A percentile compares a stretch with the other conserved stretches of the same genome.
Evolutionary conservation across 108 stramenopile species (phyloP).

Genomic region (Conticribra weissflogii): DNA sequence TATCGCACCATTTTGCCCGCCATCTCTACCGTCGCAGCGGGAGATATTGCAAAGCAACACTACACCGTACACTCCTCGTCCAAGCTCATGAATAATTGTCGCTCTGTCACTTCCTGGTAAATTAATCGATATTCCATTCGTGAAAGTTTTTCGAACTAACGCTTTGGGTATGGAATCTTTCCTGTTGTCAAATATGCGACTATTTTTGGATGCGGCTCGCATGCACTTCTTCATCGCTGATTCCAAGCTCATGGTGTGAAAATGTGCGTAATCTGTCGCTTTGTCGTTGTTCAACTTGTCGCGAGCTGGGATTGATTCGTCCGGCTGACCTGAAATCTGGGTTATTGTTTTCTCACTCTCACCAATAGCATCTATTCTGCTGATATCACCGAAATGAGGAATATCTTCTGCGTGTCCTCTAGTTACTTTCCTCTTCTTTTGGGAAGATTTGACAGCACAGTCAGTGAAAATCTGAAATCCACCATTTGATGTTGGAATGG

Average conservation of each 20-base stretch:
- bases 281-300: no score
- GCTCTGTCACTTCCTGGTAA: constrained; percentile 50
- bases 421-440: constrained; percentile 31
- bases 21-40: constrained; percentile 14
- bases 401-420: constrained; percentile 5
- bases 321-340: constrained; percentile 23
- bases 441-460: constrained; percentile 7
- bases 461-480: constrained; percentile 49
- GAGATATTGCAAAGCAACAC: constrained; percentile 53
- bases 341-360: constrained; percentile 34
- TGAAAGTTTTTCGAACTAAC: constrained; percentile 38
- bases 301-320: no score
- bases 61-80: constrained; percentile 74
- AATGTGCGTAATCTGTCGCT: constrained; percentile 30
- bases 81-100: constrained; percentile 65
- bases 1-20: constrained; percentile 51
- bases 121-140: constrained; percentile 47
- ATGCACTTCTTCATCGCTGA: constrained; percentile 39
- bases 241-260: constrained; percentile 40
- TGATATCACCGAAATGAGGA: constrained; percentile 43
- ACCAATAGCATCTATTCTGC: constrained; percentile 21
- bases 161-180: constrained; percentile 38
- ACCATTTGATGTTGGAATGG: background rate
- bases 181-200: constrained; percentile 34
- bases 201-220: constrained; percentile 28